Conservation (phyloP, 129 eudicot species). For the Heracleum sosnowskyi region DNA sequence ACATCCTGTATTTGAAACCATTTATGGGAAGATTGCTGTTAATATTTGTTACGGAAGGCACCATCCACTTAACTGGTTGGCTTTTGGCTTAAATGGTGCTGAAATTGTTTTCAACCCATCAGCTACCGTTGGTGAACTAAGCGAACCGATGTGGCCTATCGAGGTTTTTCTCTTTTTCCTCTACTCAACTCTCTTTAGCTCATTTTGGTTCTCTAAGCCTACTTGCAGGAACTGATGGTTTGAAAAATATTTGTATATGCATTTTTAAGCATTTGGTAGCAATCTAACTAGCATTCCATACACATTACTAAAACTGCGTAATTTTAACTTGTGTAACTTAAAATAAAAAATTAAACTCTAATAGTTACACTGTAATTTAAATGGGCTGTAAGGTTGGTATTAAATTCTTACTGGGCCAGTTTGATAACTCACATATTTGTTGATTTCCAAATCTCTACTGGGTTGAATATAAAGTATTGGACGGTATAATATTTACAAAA, state of each 20-base stretch:
- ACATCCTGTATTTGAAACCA: slow-evolving; percentile 95
- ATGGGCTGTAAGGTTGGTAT: slow-evolving; percentile 1
- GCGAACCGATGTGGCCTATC: slow-evolving; percentile 99
- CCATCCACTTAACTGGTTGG: slow-evolving; percentile 96
- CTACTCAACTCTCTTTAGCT: not conserved
- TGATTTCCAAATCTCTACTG: not conserved
- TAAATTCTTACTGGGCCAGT: not conserved
- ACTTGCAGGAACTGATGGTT: not conserved
- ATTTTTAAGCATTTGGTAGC: not conserved
- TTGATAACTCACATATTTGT: not conserved
- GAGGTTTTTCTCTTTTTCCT: slow-evolving; percentile 43
- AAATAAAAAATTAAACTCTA: not conserved
- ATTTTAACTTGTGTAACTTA: not conserved
- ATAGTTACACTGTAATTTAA: not conserved
- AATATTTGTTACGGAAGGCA: slow-evolving; percentile 98
- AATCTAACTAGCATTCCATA: not conserved
- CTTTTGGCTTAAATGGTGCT: slow-evolving; percentile 93
- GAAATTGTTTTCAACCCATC: slow-evolving; percentile 97
- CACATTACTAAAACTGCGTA: not conserved
- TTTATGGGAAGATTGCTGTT: slow-evolving; percentile 83
- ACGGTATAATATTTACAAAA: not conserved
- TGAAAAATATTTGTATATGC: not conserved
- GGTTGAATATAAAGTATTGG: not conserved
- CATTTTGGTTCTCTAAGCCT: not conserved
- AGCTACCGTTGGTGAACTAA: slow-evolving; percentile 98